Conservation (phyloP, 495 filamentous ascomycete genomes). For the Gamarada debralockiae region DNA sequence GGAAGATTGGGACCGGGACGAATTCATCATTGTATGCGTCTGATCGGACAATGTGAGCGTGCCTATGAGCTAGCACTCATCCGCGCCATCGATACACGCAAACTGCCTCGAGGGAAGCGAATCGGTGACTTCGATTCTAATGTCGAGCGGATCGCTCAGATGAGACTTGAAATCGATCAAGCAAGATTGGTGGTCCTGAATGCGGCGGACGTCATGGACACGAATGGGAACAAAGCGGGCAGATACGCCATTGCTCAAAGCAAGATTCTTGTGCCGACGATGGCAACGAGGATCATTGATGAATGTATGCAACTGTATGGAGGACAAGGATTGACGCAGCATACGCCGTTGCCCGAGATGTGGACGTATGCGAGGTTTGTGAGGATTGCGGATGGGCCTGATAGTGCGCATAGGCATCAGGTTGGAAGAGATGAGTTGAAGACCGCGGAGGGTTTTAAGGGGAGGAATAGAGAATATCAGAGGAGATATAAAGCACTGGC, state of each 20-base stretch:
- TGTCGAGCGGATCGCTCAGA: constrained; percentile 36
- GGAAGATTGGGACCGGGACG: constrained; percentile 37
- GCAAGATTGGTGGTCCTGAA: constrained; percentile 35
- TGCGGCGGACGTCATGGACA: constrained; percentile 37
- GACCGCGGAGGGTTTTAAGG: constrained; percentile 28
- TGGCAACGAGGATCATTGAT: constrained; percentile 33
- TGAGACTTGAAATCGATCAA: constrained; percentile 34
- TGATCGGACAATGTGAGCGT: constrained; percentile 36
- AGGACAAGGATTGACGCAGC: constrained; percentile 36
- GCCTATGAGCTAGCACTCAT: constrained; percentile 36
- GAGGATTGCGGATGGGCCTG: constrained; percentile 37
- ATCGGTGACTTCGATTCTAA: constrained; percentile 38
- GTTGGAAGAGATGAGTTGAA: constrained; percentile 39
- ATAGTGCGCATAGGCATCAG: constrained; percentile 38
- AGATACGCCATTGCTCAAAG: constrained; percentile 35
- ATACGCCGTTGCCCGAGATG: constrained; percentile 36
- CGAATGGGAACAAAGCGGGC: constrained; percentile 34
- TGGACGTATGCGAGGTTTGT: constrained; percentile 40
- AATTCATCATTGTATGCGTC: constrained; percentile 40
- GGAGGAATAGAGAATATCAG: constrained; percentile 32
- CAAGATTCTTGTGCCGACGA: constrained; percentile 37
- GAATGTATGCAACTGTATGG: constrained; percentile 40
- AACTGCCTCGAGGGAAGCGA: constrained; percentile 35
- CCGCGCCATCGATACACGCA: constrained; percentile 30
- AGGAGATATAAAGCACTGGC: constrained; percentile 30